These are phyloP conservation scores for Colletotrichum higginsianum DNA, from an alignment of 2,329 filamentous ascomycete species.

Conservation along the genomic window DNA sequence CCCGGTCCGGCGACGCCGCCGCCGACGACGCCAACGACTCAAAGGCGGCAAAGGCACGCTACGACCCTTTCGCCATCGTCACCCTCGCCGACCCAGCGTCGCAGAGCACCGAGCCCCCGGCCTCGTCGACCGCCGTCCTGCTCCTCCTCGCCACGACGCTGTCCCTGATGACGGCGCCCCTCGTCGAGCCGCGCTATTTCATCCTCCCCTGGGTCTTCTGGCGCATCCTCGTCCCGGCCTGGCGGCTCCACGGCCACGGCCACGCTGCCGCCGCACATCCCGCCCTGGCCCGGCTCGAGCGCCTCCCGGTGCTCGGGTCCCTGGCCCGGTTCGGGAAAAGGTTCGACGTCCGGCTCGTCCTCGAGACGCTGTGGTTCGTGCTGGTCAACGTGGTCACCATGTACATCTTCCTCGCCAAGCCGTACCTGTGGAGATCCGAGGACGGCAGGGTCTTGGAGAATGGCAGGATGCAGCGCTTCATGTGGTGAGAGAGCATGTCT, in stretches of 20 bases:
- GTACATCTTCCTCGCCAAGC: constrained; percentile 78
- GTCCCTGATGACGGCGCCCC: constrained; percentile 87
- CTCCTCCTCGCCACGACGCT: constrained; percentile 79
- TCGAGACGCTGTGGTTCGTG: constrained; percentile 80
- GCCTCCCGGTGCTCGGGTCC: constrained; percentile 24
- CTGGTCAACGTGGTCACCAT: constrained; percentile 76
- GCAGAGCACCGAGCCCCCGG: constrained; percentile 49
- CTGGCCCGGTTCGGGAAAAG: constrained; percentile 40
- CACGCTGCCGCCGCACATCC: neutral
- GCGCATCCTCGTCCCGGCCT: constrained; percentile 81
- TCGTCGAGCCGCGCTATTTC: constrained; percentile 97
- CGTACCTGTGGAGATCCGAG: constrained; percentile 75
- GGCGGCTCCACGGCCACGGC: constrained; percentile 46
- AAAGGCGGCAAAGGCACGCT: constrained; percentile 3
- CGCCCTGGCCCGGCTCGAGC: neutral
- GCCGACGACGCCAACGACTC: neutral
- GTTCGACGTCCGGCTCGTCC: constrained; percentile 63
- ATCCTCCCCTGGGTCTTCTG: constrained; percentile 96
- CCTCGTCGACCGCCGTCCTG: constrained; percentile 68
- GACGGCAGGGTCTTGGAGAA: constrained; percentile 67
- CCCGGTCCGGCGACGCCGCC: neutral
- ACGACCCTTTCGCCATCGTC: constrained; percentile 42
- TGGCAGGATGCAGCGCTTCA: constrained; percentile 80
- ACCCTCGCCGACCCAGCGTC: constrained; percentile 47
- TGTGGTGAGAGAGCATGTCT: constrained; percentile 72